Evolutionary conservation across 2,329 filamentous ascomycete species (phyloP), one percentile per base, ranked within the genome.

Genomic region (Fusarium sacchari): DNA sequence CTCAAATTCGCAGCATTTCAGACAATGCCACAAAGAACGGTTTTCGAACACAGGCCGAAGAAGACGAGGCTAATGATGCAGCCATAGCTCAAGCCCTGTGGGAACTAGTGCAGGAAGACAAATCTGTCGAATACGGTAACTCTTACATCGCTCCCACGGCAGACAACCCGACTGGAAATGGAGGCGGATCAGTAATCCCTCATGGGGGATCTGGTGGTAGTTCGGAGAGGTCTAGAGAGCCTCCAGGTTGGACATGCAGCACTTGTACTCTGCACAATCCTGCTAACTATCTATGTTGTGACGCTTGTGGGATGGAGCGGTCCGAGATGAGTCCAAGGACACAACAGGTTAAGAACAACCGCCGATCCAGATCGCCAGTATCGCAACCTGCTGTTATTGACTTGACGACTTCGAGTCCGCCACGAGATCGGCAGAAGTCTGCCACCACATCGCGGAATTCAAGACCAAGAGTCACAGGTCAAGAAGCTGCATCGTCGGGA

Each of bases 61-160:
- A 97, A 80, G 94, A 97, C 62, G 92, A 95, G 75, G 95, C 94
- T 7, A 97, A 97, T 76, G 94, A 97, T 63, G 87, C 89, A 30
- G 95, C 95, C 10, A 97, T 97, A 69, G 91, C 94, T 60, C 91
- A 95, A 78, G 95, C 95, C 1, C 85, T 97, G 37, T 95, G 94
- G 84, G 95, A 98, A 77, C 85, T 97, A 24, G 92, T 96, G 32
- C 93, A 97, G 79, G 91, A 97, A 79, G 95, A 97, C 70, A 89
- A 93, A 70, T 83, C 81, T 69, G 78, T 78, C 43, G 87, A 86
- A 75, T 88, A 90, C 71, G 89, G 90, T n/a, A 81, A 84, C 60
- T 86, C 83, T 22, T 87, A 90, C 77, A 84, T 88, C 60, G 78
- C 80, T 65, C 82, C 84, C 1, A 89, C 85, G 62, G 84, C 85